Evolutionary conservation across 176 grass and related monocot genomes (phyloP), one percentile per base, ranked within the genome.

Genomic region (Tuctoria greenei): DNA sequence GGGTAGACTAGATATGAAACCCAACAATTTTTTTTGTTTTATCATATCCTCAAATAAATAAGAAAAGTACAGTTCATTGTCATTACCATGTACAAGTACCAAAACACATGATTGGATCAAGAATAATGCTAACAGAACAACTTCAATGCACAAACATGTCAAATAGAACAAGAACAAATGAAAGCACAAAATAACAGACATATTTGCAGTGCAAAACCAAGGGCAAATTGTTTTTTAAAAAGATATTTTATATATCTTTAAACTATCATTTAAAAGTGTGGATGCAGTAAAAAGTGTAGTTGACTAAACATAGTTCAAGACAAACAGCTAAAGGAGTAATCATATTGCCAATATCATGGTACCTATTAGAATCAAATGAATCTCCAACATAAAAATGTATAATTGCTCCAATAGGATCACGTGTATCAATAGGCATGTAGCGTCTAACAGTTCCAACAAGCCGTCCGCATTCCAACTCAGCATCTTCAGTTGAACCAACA

Each of bases 341-440:
- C 15, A 41, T 40, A 69, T 52, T 20, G 20, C 37, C 13, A 36
- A 62, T 26, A 74, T 60, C 37, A 21, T 8, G 64, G 55, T 87
- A 96, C 93, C 89, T 92, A 81, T 71, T 92, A 82, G 80, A 88
- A 83, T 99, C 96, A 79, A 75, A 88, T 69, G 74, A 92, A 92
- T 99, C 95, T 27, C 87, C 92, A 86, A 88, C 37, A 86, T 92
- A 92, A 67, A 95, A 99, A 88, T 99, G 96, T 72, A 99, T 72
- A 82, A 92, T 92, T 66, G 89, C 96, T 71, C 96, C 96, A 63
- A 76, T 54, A 0, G 85, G 87, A 75, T 99, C 96, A 60, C 96
- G 96, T 58, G 87, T 95, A 63, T 99, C 96, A 78, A 95, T 88
- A 87, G 96, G 96, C 59, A 49, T 85, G 77, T 99, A 83, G 39